These are phyloP conservation scores for Malus orientalis DNA, from an alignment of 306 rosid genomes.

Conservation along the genomic window DNA sequence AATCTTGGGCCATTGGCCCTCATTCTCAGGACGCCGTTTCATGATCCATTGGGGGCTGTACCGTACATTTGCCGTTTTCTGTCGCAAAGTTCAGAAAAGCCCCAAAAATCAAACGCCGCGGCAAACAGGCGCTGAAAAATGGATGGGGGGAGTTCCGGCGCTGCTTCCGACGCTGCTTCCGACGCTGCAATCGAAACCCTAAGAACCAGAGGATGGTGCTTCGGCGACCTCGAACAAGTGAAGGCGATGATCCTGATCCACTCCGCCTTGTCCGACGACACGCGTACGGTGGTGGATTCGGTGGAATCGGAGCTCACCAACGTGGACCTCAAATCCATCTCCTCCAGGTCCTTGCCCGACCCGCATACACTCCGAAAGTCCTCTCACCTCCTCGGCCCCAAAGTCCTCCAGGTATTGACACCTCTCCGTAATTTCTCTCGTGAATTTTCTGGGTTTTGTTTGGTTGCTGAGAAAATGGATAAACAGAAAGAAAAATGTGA, in stretches of 20 bases:
- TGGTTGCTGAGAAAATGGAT: constrained; percentile 1
- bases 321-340: constrained; percentile 54
- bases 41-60: not conserved
- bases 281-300: constrained; percentile 20
- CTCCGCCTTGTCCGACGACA: constrained; percentile 46
- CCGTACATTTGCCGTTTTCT: not conserved
- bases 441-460: not conserved
- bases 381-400: constrained; percentile 57
- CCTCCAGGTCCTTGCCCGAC: constrained; percentile 64
- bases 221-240: not conserved
- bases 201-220: not conserved
- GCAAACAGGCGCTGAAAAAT: constrained; percentile 12
- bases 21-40: not conserved
- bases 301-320: constrained; percentile 67
- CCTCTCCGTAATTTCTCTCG: not conserved
- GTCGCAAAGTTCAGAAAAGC: not conserved
- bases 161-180: constrained; percentile 14
- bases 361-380: constrained; percentile 43
- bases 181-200: constrained; percentile 37
- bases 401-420: constrained; percentile 61
- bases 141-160: constrained; percentile 31
- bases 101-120: not conserved
- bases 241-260: constrained; percentile 42
- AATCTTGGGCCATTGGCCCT: not conserved
- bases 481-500: not conserved